phyloP scores from a whole-genome alignment of 768 basidiomycete genomes.

The Termitomyces heimii region DNA sequence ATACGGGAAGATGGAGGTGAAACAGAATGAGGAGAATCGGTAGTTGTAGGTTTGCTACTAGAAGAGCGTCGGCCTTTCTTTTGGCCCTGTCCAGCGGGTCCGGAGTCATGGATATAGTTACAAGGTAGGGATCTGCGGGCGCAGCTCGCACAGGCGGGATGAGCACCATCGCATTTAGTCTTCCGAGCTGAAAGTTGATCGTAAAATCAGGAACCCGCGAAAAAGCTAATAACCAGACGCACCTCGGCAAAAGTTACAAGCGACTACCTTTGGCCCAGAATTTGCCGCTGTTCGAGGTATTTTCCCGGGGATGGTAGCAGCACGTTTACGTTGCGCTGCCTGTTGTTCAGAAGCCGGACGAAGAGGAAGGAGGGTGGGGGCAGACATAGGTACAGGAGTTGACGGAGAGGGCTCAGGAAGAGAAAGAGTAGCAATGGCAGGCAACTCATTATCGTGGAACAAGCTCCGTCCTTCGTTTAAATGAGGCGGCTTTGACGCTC shows the following conservation, averaged over 20 bases:
- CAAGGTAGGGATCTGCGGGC: constrained; percentile 69
- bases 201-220: background rate
- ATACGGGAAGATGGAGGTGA: constrained; percentile 55
- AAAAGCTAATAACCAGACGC: constrained; percentile 2
- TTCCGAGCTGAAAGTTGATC: constrained; percentile 61
- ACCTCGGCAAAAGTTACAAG: constrained; percentile 89
- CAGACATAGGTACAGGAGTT: constrained; percentile 53
- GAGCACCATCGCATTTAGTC: constrained; percentile 85
- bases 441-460: constrained; percentile 60
- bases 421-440: constrained; percentile 67
- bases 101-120: constrained; percentile 72
- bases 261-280: constrained; percentile 81
- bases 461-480: constrained; percentile 32
- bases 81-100: constrained; percentile 25
- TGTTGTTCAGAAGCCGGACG: constrained; percentile 64
- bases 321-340: constrained; percentile 62
- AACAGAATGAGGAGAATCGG: constrained; percentile 38
- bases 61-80: constrained; percentile 53
- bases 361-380: constrained; percentile 57
- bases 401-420: constrained; percentile 52
- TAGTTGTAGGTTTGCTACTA: constrained; percentile 37
- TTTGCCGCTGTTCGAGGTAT: constrained; percentile 50
- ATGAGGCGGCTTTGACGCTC: constrained; percentile 24
- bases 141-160: constrained; percentile 80
- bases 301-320: constrained; percentile 63